These are phyloP conservation scores for Sanguinoderma infundibulare DNA, from an alignment of 1,284 basidiomycete species.

Conservation along the genomic window DNA sequence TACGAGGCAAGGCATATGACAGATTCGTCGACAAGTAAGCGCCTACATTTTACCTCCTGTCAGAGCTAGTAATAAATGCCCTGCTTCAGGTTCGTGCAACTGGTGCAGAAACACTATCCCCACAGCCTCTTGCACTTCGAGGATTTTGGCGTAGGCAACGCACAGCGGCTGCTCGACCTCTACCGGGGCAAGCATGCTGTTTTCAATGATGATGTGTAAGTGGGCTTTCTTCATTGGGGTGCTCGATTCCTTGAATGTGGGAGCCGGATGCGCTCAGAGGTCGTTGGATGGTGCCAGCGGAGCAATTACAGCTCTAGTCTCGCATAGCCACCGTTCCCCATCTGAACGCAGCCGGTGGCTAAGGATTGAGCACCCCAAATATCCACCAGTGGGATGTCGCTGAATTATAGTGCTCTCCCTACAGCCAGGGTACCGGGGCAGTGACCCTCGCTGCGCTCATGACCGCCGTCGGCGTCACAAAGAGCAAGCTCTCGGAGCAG, in stretches of 20 bases:
- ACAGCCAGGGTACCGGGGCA: slow-evolving; percentile 84
- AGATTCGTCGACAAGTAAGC: slow-evolving; percentile 67
- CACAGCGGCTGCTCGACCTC: slow-evolving; percentile 67
- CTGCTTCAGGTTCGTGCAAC: slow-evolving; percentile 43
- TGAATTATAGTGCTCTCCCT: not conserved
- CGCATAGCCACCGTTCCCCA: too few species aligned
- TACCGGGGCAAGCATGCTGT: slow-evolving; percentile 70
- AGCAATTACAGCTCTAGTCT: too few species aligned
- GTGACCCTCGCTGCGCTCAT: slow-evolving; percentile 78
- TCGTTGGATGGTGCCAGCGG: too few species aligned
- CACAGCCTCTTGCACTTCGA: slow-evolving; percentile 72
- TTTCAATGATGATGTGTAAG: slow-evolving; percentile 83
- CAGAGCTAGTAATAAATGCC: not conserved
- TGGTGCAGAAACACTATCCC: slow-evolving; percentile 48
- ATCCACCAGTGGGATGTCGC: not conserved
- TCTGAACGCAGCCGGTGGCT: too few species aligned
- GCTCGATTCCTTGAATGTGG: too few species aligned
- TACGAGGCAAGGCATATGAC: slow-evolving; percentile 72
- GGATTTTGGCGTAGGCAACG: slow-evolving; percentile 79
- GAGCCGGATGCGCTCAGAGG: too few species aligned
- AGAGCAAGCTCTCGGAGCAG: slow-evolving; percentile 70
- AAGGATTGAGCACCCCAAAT: too few species aligned
- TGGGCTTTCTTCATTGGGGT: not conserved
- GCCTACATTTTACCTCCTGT: not conserved
- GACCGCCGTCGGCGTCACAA: slow-evolving; percentile 77